Evolutionary conservation across 2,329 filamentous ascomycete species (phyloP).

Genomic region (Akanthomyces uredinophilus): DNA sequence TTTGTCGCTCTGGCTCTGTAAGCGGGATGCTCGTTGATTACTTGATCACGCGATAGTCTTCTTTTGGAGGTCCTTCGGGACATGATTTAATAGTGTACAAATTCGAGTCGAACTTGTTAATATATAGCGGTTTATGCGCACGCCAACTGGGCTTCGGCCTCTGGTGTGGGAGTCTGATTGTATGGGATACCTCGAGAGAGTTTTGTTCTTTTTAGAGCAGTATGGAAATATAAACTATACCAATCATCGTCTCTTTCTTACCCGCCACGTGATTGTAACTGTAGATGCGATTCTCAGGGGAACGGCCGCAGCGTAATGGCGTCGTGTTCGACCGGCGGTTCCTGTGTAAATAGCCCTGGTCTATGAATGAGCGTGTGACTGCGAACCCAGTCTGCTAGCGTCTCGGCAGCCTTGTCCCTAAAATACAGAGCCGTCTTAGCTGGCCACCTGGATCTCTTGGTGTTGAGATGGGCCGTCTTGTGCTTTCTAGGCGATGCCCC

Average conservation of each 20-base stretch:
- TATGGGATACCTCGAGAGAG: constrained; percentile 8
- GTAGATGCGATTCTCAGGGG: too few relatives aligned
- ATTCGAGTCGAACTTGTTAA: constrained; percentile 14
- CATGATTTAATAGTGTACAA: constrained; percentile 14
- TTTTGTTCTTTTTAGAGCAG: background rate
- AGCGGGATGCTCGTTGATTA: background rate
- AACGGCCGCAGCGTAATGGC: too few relatives aligned
- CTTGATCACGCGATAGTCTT: background rate
- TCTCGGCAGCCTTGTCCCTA: background rate
- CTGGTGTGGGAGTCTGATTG: constrained; percentile 6
- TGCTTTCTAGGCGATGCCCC: background rate
- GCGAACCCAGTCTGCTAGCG: background rate
- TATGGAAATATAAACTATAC: constrained; percentile 5
- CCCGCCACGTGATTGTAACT: background rate
- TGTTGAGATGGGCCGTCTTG: background rate
- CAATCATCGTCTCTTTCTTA: background rate
- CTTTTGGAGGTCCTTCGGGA: background rate
- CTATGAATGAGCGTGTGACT: background rate
- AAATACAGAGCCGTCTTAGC: background rate
- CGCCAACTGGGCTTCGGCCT: constrained; percentile 1
- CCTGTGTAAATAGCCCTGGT: too few relatives aligned
- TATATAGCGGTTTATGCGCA: constrained; percentile 6
- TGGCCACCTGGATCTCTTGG: background rate
- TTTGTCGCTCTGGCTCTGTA: constrained; percentile 27
- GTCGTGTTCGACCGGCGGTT: too few relatives aligned